Percentiles rank a stretch among this genome's conserved stretches.
Evolutionary conservation across 2,329 filamentous ascomycete species (phyloP).

Genomic region (Teratosphaeria epicoccoides): DNA sequence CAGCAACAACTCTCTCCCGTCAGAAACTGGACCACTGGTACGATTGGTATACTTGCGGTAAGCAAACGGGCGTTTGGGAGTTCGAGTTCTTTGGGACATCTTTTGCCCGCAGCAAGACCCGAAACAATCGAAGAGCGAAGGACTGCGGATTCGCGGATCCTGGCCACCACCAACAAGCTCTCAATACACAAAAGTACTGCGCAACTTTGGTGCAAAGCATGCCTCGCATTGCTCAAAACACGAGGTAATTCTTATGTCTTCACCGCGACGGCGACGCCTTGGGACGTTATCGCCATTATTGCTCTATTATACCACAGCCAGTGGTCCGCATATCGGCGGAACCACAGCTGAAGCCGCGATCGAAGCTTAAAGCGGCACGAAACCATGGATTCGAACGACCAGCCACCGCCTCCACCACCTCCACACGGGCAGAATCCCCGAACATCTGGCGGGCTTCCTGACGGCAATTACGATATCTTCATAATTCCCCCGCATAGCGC

Average conservation of each 20-base stretch:
- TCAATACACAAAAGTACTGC: background rate
- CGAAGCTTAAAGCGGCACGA: background rate
- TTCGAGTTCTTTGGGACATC: background rate
- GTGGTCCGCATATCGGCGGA: background rate
- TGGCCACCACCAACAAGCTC: background rate
- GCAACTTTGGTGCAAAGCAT: background rate
- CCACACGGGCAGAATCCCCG: slow-evolving; percentile 73
- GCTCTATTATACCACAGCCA: background rate
- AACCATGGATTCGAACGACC: slow-evolving; percentile 3
- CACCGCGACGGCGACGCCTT: background rate
- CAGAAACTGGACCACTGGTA: background rate
- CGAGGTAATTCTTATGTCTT: background rate
- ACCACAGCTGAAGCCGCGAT: background rate
- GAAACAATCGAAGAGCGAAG: background rate
- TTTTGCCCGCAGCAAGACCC: background rate
- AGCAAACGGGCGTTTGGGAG: background rate
- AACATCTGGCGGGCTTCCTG: slow-evolving; percentile 52
- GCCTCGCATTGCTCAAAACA: background rate
- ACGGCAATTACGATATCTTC: slow-evolving; percentile 94
- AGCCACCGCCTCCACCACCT: slow-evolving; percentile 71
- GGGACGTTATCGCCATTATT: background rate
- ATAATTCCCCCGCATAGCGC: slow-evolving; percentile 87
- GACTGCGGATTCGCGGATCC: background rate
- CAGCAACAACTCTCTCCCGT: background rate
- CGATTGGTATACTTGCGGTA: background rate